Evolutionary conservation across 768 basidiomycete species (phyloP), one percentile per base, ranked within the genome.

Genomic region (Boletus eberwhitei): DNA sequence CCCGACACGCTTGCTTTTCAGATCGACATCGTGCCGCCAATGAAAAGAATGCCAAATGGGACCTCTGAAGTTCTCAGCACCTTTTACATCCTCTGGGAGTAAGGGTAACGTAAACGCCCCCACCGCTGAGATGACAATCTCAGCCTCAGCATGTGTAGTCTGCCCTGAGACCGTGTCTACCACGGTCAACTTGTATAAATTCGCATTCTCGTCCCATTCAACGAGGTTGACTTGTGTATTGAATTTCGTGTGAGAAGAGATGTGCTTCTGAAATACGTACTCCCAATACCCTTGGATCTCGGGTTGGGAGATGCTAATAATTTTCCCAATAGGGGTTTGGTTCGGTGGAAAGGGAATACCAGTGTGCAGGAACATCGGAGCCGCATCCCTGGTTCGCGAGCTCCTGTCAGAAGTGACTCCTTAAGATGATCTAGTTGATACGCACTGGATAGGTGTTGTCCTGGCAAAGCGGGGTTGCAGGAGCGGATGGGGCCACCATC

Each of bases 21-120:
- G 62, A 41, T 74, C 63, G 17, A 85, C 75, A 59, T 79, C 79
- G 46, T 82, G 79, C 42, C 75, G 68, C 83, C 84, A 87, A 50
- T 66, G 61, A 21, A 80, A 77, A 31, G 83, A 81, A 64, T 86
- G 85, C 71, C 79, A 86, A 17, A 73, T 46, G 12, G 65, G 61
- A 34, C 36, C 85, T 42, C 72, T 67, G 62, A 84, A 86, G 3
- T 60, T 63, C 38, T 39, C 24, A 11, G 22, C 22, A 24, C 49
- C 39, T 17, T 29, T 24, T n/a, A 22, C n/a, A 19, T 40, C 16
- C n/a, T 24, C 47, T 36, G n/a, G 37, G 36, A 41, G 26, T 22
- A 32, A 37, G 12, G 29, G 48, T 41, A 48, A 34, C 19, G 48
- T 55, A 55, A 55, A 60, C 14, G 11, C 21, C 24, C 45, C 36